phyloP scores from a whole-genome alignment of 1,139 yeast species.

The Saccharomyces hybrid region DNA sequence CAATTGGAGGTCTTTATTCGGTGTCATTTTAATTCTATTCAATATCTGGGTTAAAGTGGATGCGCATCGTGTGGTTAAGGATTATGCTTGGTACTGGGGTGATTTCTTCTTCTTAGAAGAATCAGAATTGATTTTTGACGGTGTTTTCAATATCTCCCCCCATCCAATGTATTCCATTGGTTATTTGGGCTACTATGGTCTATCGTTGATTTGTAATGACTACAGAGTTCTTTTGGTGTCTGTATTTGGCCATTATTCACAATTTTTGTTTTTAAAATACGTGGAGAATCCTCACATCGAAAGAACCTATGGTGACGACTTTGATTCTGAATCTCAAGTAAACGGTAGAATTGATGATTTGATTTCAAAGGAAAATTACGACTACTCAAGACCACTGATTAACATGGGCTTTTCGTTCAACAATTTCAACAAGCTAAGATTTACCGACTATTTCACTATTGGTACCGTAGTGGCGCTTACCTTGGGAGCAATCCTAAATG shows the following conservation, averaged over 20 bases:
- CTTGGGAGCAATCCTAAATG: background rate
- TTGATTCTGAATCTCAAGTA: conserved; percentile 11
- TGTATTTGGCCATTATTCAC: conserved; percentile 68
- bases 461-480: conserved; percentile 33
- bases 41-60: conserved; percentile 83
- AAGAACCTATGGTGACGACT: conserved; percentile 50
- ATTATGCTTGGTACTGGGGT: conserved; percentile 95
- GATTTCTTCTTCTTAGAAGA: conserved; percentile 80
- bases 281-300: conserved; percentile 88
- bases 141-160: conserved; percentile 86
- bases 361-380: conserved; percentile 31
- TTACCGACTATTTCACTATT: conserved; percentile 55
- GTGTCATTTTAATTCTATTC: conserved; percentile 51
- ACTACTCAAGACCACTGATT: conserved; percentile 53
- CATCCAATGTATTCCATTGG: conserved; percentile 94
- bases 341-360: conserved; percentile 30
- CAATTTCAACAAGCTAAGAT: conserved; percentile 59
- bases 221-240: conserved; percentile 68
- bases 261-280: conserved; percentile 65
- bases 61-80: conserved; percentile 84
- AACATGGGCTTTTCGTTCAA: conserved; percentile 36
- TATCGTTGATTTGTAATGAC: conserved; percentile 70
- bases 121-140: conserved; percentile 75
- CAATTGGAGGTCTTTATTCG: conserved; percentile 35
- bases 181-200: conserved; percentile 80